These are phyloP conservation scores for Salix exigua DNA, from an alignment of 345 rosid species.

Conservation along the genomic window DNA sequence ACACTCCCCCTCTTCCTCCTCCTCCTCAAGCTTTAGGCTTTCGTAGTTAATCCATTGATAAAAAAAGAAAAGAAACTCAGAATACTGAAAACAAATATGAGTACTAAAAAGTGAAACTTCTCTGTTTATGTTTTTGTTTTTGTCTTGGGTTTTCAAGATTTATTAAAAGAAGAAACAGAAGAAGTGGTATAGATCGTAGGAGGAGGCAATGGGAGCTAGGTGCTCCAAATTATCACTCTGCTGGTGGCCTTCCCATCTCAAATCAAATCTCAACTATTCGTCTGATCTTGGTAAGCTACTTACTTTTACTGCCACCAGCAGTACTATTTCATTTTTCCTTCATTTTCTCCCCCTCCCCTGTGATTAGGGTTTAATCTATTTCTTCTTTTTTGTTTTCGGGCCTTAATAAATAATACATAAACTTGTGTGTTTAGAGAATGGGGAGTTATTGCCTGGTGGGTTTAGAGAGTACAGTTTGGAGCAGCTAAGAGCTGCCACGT, in stretches of 20 bases:
- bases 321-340: slow-evolving; percentile 9
- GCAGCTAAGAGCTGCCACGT: slow-evolving; percentile 74
- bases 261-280: slow-evolving; percentile 53
- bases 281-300: slow-evolving; percentile 65
- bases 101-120: not conserved
- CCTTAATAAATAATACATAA: no score
- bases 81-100: not conserved
- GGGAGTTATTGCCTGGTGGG: slow-evolving; percentile 57
- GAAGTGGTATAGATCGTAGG: not conserved
- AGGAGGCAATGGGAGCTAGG: slow-evolving; percentile 65
- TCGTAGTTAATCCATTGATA: not conserved
- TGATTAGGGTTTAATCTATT: not conserved
- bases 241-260: slow-evolving; percentile 75
- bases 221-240: slow-evolving; percentile 89
- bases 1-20: not conserved
- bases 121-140: not conserved
- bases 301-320: not conserved
- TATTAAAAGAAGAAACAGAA: not conserved
- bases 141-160: not conserved
- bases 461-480: slow-evolving; percentile 72
- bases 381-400: slow-evolving; percentile 10
- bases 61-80: not conserved
- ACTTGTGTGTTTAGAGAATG: slow-evolving; percentile 45
- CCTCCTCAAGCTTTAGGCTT: not conserved
- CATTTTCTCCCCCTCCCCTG: slow-evolving; percentile 18